phyloP scores from a whole-genome alignment of 805 yeast genomes.

The Maudiozyma bulderi region DNA sequence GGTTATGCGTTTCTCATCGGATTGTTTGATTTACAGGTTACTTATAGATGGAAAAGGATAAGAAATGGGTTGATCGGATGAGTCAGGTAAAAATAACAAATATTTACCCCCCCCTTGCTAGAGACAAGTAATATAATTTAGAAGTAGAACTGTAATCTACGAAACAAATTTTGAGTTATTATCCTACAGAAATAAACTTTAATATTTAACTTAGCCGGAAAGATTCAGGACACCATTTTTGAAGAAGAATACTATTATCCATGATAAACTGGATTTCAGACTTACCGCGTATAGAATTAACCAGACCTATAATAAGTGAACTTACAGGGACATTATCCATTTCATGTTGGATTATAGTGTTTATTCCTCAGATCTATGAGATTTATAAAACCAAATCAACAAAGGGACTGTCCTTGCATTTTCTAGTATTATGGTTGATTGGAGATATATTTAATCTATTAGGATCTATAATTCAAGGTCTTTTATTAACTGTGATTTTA shows the following conservation, averaged over 20 bases:
- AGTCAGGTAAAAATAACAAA: too few species aligned
- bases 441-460: slow-evolving; percentile 92
- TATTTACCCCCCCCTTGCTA: too few species aligned
- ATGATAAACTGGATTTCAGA: neutral
- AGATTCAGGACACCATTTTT: too few species aligned
- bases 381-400: slow-evolving; percentile 76
- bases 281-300: slow-evolving; percentile 42
- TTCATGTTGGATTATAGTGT: slow-evolving; percentile 96
- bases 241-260: neutral
- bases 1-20: too few species aligned
- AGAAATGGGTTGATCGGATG: too few species aligned
- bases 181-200: too few species aligned
- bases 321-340: slow-evolving; percentile 72
- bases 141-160: too few species aligned
- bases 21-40: too few species aligned
- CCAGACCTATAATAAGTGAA: slow-evolving; percentile 66
- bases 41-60: too few species aligned
- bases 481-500: slow-evolving; percentile 87
- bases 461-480: slow-evolving; percentile 84
- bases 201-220: too few species aligned
- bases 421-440: slow-evolving; percentile 81
- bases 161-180: too few species aligned
- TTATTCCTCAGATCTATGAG: slow-evolving; percentile 93
- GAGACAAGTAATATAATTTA: too few species aligned
- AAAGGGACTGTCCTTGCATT: slow-evolving; percentile 81